Base-by-base conservation (phyloP, 768 basidiomycete species). In the Sarcomyxa edulis region DNA sequence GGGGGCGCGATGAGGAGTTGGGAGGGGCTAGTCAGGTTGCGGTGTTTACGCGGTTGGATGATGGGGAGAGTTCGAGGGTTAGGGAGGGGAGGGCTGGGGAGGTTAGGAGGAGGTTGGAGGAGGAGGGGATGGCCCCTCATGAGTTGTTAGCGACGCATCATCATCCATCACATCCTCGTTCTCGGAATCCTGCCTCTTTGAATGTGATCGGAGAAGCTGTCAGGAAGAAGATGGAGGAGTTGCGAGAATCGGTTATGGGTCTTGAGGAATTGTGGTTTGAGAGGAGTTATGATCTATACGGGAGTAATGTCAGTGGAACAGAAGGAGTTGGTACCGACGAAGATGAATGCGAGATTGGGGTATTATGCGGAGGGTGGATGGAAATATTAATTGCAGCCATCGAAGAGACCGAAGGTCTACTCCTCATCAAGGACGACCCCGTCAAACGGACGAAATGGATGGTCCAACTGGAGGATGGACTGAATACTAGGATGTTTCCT, bases 21-120 rank as follows among this genome's bases (percentile, higher is more conserved):
- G 79, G 80, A 1, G 80, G 74, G 12, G 89, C 88, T 8, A 76
- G 72, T 11, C 78, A 79, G 22, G 78, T 79, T 0, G 88, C 82
- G 2, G 55, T 63, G 3, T 92, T 92, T 51, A 68, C 55, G 31
- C 60, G 78, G 22, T 46, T 63, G 11, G 69, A 74, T n/a, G 59
- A 56, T 18, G 41, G 27, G 35, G 35, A 12, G 26, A 44, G 50
- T 46, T 50, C 47, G 15, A 23, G 54, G 42, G n/a, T n/a, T n/a
- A n/a, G n/a, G n/a, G 39, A 65, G 52, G 48, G 42, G 3, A 46
- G 49, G 25, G 47, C n/a, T 19, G 38, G 54, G 8, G 61, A 55
- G 33, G 40, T 34, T 16, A 57, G 51, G 32, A 61, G 75, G 38
- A 37, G 46, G 2, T 43, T 70, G 5, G 44, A 45, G 30, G 52